phyloP scores from a whole-genome alignment of 495 filamentous ascomycete genomes.

The Tuber melanosporum region DNA sequence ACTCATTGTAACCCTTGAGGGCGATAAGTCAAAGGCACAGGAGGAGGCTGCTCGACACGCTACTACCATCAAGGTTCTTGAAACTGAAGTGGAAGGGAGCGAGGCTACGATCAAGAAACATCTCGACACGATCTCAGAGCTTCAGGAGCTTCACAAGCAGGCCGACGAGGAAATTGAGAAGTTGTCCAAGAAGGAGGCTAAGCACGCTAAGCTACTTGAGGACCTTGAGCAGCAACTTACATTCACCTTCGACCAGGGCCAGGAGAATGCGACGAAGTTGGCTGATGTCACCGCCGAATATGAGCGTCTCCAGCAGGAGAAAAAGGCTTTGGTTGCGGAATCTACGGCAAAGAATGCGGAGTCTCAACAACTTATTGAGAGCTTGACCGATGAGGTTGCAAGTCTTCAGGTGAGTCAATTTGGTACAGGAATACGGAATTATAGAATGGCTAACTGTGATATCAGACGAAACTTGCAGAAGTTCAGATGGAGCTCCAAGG shows the following conservation, averaged over 20 bases:
- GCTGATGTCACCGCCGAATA: constrained; percentile 59
- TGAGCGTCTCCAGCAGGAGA: constrained; percentile 57
- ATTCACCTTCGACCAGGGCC: constrained; percentile 86
- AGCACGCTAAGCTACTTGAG: constrained; percentile 82
- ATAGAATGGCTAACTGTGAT: constrained; percentile 40
- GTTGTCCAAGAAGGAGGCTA: constrained; percentile 60
- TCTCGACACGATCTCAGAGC: constrained; percentile 49
- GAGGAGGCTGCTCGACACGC: constrained; percentile 47
- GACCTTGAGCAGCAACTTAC: constrained; percentile 97
- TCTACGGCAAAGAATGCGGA: constrained; percentile 50
- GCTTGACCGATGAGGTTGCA: constrained; percentile 57
- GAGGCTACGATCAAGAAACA: constrained; percentile 63
- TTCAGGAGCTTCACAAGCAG: constrained; percentile 35
- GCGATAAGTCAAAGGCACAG: constrained; percentile 59
- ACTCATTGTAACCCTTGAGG: constrained; percentile 55
- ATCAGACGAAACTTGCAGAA: constrained; percentile 57
- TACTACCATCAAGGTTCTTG: constrained; percentile 55
- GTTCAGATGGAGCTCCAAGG: constrained; percentile 43
- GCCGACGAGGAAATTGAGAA: constrained; percentile 51
- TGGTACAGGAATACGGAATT: constrained; percentile 6
- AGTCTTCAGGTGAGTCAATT: constrained; percentile 57
- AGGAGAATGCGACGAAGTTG: constrained; percentile 67
- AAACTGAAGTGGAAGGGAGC: constrained; percentile 65
- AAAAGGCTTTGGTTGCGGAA: constrained; percentile 56
- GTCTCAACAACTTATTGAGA: constrained; percentile 53